Conservation (phyloP, 1,139 yeast genomes). For the Blastobotrys ciferrii region DNA sequence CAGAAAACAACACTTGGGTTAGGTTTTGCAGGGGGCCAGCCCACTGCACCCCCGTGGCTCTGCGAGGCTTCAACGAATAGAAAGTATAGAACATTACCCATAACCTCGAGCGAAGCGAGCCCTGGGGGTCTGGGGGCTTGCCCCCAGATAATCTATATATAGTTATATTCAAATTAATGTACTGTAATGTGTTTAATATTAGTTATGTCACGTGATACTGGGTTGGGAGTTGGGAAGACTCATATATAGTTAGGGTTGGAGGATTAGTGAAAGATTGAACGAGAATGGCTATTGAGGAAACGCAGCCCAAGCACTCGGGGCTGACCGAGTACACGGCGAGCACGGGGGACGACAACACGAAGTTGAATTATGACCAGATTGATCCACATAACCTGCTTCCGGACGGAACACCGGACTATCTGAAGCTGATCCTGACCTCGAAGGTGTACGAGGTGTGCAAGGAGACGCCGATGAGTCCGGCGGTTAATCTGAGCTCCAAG, state of each 20-base stretch:
- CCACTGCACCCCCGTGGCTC: too few relatives aligned
- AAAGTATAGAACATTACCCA: too few relatives aligned
- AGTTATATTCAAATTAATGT: too few relatives aligned
- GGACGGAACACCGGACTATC: slow-evolving; percentile 73
- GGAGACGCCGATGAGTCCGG: slow-evolving; percentile 82
- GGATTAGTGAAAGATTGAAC: background rate
- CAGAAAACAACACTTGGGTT: too few relatives aligned
- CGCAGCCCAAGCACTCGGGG: slow-evolving; percentile 19
- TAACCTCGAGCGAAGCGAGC: too few relatives aligned
- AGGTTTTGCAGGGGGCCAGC: too few relatives aligned
- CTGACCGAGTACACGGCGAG: slow-evolving; percentile 22
- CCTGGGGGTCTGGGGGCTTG: background rate
- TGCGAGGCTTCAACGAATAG: too few relatives aligned
- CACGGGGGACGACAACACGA: slow-evolving; percentile 12
- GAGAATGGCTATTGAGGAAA: slow-evolving; percentile 4
- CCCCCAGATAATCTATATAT: background rate
- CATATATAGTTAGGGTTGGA: background rate
- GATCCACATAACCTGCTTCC: slow-evolving; percentile 28
- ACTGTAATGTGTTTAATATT: too few relatives aligned
- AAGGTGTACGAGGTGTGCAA: slow-evolving; percentile 92
- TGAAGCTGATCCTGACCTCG: slow-evolving; percentile 83
- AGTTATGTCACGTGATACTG: background rate
- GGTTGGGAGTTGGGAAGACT: background rate
- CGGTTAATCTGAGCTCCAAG: slow-evolving; percentile 70
- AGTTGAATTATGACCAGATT: slow-evolving; percentile 18